phyloP scores from a whole-genome alignment of 2,329 filamentous ascomycete genomes.

The Mycocentrospora acerina region DNA sequence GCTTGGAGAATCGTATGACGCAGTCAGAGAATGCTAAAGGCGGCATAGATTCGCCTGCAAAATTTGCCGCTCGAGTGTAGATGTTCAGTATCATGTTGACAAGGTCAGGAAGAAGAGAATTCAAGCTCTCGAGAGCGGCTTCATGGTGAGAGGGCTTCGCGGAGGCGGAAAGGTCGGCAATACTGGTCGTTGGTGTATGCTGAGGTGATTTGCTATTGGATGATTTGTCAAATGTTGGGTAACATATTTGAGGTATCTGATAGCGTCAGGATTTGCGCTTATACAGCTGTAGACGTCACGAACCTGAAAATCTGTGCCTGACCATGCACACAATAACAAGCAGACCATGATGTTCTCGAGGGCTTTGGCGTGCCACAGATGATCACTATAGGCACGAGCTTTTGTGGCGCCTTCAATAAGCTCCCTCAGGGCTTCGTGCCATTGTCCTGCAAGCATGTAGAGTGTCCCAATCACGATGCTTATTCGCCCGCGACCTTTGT shows the following conservation, averaged over 20 bases:
- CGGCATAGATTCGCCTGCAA: constrained; percentile 68
- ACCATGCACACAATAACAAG: constrained; percentile 81
- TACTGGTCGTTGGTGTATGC: constrained; percentile 43
- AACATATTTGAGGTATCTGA: constrained; percentile 57
- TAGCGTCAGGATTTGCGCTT: constrained; percentile 7
- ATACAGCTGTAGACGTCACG: constrained; percentile 16
- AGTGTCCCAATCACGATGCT: constrained; percentile 80
- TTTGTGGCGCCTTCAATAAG: constrained; percentile 76
- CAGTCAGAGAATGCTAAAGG: constrained; percentile 72
- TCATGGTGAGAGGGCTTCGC: constrained; percentile 48
- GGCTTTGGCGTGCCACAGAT: constrained; percentile 96
- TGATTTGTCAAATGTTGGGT: constrained; percentile 52
- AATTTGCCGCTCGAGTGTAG: constrained; percentile 67
- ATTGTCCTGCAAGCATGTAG: constrained; percentile 85
- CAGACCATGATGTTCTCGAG: constrained; percentile 84
- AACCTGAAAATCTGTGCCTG: constrained; percentile 78
- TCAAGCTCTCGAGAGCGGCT: constrained; percentile 50
- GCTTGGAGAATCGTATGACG: constrained; percentile 70
- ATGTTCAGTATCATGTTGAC: constrained; percentile 72
- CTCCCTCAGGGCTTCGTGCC: constrained; percentile 84
- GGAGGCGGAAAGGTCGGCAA: constrained; percentile 38
- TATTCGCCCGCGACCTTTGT: constrained; percentile 77
- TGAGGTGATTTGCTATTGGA: constrained; percentile 45
- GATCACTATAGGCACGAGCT: constrained; percentile 79
- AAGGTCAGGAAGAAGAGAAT: constrained; percentile 68